phyloP scores from a whole-genome alignment of 106 monocot genomes.

The Acorus gramineus region DNA sequence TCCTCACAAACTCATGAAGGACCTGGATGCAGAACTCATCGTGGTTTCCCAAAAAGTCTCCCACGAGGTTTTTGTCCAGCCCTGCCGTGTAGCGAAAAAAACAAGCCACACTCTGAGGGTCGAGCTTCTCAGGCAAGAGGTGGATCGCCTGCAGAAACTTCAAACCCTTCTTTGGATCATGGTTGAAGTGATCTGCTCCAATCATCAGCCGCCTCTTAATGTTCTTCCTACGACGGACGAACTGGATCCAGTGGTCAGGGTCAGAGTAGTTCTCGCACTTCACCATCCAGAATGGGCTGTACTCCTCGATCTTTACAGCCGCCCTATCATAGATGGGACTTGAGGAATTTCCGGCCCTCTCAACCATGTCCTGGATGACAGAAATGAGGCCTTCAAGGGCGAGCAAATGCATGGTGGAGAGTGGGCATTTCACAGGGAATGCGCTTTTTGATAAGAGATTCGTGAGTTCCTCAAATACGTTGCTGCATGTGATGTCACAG shows the following conservation, averaged over 20 bases:
- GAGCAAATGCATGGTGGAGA: conserved; percentile 19
- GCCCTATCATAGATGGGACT: neutral
- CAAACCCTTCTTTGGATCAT: conserved; percentile 22
- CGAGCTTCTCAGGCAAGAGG: conserved; percentile 21
- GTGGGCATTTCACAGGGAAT: conserved; percentile 24
- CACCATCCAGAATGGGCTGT: conserved; percentile 26
- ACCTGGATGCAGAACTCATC: conserved; percentile 23
- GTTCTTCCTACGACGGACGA: conserved; percentile 12
- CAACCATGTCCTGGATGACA: conserved; percentile 12
- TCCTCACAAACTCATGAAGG: conserved; percentile 22
- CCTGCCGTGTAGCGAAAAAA: conserved; percentile 20
- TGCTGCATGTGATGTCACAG: conserved; percentile 21
- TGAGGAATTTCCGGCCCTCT: conserved; percentile 2
- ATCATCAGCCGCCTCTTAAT: conserved; percentile 21
- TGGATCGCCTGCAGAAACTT: conserved; percentile 22
- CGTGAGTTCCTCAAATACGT: conserved; percentile 19
- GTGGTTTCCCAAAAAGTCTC: conserved; percentile 26
- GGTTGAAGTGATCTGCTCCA: conserved; percentile 25
- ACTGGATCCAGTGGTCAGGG: conserved; percentile 13
- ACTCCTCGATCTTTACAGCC: conserved; percentile 4
- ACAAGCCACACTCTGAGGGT: conserved; percentile 24
- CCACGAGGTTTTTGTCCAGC: conserved; percentile 22
- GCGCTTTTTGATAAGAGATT: conserved; percentile 22
- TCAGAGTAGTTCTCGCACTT: conserved; percentile 23
- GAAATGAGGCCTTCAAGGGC: conserved; percentile 22